Evolutionary conservation across 352 stramenopile genomes (phyloP).

Genomic region (Chrysophaeum taylorii): DNA sequence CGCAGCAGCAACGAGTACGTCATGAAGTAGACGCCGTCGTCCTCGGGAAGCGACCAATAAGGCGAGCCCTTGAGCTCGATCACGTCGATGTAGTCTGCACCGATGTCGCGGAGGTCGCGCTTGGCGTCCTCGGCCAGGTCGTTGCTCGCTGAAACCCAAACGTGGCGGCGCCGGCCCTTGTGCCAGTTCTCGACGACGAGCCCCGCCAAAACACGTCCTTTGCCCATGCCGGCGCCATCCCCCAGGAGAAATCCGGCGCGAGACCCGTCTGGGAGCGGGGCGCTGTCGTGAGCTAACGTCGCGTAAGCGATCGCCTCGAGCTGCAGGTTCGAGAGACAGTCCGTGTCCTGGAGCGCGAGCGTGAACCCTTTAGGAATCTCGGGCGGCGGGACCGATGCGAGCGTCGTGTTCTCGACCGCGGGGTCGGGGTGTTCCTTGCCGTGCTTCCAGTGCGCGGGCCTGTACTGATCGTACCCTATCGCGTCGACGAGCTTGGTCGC

Average conservation of each 20-base stretch:
- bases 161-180: slow-evolving; percentile 40
- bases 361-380: neutral
- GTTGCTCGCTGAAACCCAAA: slow-evolving; percentile 58
- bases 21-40: slow-evolving; percentile 17
- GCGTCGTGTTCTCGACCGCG: slow-evolving; percentile 29
- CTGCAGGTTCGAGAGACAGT: slow-evolving; percentile 42
- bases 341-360: slow-evolving; percentile 15
- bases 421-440: slow-evolving; percentile 26
- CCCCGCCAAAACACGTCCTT: slow-evolving; percentile 56
- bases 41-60: too few species aligned
- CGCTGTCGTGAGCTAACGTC: neutral
- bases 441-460: slow-evolving; percentile 20
- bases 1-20: slow-evolving; percentile 22
- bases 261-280: slow-evolving; percentile 27
- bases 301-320: slow-evolving; percentile 50
- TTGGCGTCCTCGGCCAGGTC: slow-evolving; percentile 54
- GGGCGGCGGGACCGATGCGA: slow-evolving; percentile 15
- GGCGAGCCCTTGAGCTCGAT: too few species aligned
- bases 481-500: slow-evolving; percentile 18
- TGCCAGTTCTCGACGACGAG: slow-evolving; percentile 51
- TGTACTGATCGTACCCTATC: slow-evolving; percentile 24
- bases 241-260: slow-evolving; percentile 57
- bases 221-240: slow-evolving; percentile 54
- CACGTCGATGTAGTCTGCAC: slow-evolving; percentile 14
- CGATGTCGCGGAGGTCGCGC: slow-evolving; percentile 38